A percentile compares a stretch with the other conserved stretches of the same genome.
Evolutionary conservation across 1,139 yeast species (phyloP).

Genomic region (Kodamaea derodonti): DNA sequence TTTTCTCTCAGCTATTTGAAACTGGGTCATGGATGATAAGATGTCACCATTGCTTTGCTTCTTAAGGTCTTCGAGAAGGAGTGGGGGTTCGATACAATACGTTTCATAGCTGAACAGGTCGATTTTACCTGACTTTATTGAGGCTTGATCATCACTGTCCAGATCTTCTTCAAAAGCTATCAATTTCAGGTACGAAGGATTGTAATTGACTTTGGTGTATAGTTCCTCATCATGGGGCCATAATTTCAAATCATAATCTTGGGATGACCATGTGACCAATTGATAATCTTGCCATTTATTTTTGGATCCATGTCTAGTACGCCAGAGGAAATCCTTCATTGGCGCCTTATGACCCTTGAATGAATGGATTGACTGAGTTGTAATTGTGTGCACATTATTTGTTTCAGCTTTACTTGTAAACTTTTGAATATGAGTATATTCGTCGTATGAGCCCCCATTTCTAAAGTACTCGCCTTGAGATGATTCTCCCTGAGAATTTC

Average conservation of each 20-base stretch:
- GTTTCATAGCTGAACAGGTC: slow-evolving; percentile 26
- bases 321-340: slow-evolving; percentile 85
- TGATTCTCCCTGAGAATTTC: neutral
- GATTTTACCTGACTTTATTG: slow-evolving; percentile 2
- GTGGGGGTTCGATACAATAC: slow-evolving; percentile 38
- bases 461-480: neutral
- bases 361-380: slow-evolving; percentile 43
- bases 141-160: slow-evolving; percentile 4
- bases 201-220: slow-evolving; percentile 57
- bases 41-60: slow-evolving; percentile 33
- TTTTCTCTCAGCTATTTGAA: slow-evolving; percentile 31
- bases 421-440: neutral
- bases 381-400: neutral
- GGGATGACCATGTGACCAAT: slow-evolving; percentile 86
- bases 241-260: slow-evolving; percentile 73
- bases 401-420: neutral
- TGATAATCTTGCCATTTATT: slow-evolving; percentile 78
- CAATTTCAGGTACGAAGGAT: slow-evolving; percentile 27
- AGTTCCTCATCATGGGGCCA: slow-evolving; percentile 63
- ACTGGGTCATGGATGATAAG: slow-evolving; percentile 33
- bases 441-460: neutral
- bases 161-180: slow-evolving; percentile 4
- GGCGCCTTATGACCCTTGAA: slow-evolving; percentile 84
- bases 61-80: slow-evolving; percentile 31
- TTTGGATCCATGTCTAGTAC: slow-evolving; percentile 51